Conservation (phyloP, 192 early-diverging fungal species). For the Entophlyctis luteolus region DNA sequence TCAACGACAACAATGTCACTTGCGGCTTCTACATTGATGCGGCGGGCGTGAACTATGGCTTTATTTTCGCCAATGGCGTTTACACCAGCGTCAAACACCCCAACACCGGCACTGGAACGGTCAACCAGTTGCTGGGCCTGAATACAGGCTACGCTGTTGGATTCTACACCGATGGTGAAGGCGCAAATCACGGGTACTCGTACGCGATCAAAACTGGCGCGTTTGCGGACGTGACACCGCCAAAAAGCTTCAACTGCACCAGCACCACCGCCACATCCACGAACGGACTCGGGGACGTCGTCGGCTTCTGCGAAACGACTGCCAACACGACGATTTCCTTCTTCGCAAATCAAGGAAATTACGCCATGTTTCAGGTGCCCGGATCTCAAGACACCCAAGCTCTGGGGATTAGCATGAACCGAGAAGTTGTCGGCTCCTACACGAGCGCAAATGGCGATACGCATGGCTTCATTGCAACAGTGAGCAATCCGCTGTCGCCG, state of each 20-base stretch:
- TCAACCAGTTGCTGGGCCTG: neutral
- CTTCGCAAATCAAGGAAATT: neutral
- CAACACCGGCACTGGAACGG: neutral
- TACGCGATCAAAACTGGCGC: neutral
- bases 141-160: neutral
- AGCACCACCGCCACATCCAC: neutral
- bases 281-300: neutral
- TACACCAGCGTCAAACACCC: neutral
- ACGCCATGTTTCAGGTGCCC: neutral
- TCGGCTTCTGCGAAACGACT: conserved; percentile 1
- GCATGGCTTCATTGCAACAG: neutral
- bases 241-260: neutral
- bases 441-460: neutral
- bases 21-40: conserved; percentile 2
- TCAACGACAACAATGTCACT: neutral
- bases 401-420: neutral
- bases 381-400: neutral
- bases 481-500: neutral
- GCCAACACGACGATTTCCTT: neutral
- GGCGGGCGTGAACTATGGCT: neutral
- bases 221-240: neutral
- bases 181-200: neutral
- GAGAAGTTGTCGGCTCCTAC: neutral
- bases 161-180: neutral
- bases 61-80: neutral